phyloP scores from a whole-genome alignment of 139 green algal species.

The Coelastrella sp. region DNA sequence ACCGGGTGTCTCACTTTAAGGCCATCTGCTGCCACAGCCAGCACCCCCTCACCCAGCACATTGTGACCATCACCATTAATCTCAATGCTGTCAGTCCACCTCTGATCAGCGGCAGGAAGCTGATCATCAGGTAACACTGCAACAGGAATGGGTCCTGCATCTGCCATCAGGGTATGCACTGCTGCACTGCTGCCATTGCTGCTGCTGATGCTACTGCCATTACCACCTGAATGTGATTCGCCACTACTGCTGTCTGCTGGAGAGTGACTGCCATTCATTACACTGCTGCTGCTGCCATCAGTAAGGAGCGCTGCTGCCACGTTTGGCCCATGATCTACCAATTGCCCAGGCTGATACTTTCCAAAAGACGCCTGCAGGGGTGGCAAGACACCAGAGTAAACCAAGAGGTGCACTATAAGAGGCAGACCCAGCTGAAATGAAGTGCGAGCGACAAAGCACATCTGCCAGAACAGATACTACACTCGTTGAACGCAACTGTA shows the following conservation, averaged over 20 bases:
- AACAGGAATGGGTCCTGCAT: neutral
- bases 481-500: neutral
- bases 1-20: conserved; percentile 75
- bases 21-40: conserved; percentile 23
- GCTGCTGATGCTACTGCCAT: conserved; percentile 1
- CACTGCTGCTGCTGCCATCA: conserved; percentile 20
- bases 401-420: neutral
- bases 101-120: neutral
- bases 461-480: too few species aligned
- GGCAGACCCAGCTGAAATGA: neutral
- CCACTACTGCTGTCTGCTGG: neutral
- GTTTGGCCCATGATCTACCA: conserved; percentile 8
- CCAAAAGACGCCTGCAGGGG: conserved; percentile 54
- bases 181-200: conserved; percentile 7
- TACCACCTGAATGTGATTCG: neutral
- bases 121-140: conserved; percentile 19
- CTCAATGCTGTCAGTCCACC: conserved; percentile 9
- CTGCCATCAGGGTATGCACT: conserved; percentile 13
- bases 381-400: neutral
- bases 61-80: conserved; percentile 50
- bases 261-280: too few species aligned
- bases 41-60: neutral
- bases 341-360: conserved; percentile 32
- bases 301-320: conserved; percentile 8
- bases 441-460: too few species aligned